These are phyloP conservation scores for Mycosphaerella arachidis DNA, from an alignment of 2,329 filamentous ascomycete genomes.

Conservation along the genomic window DNA sequence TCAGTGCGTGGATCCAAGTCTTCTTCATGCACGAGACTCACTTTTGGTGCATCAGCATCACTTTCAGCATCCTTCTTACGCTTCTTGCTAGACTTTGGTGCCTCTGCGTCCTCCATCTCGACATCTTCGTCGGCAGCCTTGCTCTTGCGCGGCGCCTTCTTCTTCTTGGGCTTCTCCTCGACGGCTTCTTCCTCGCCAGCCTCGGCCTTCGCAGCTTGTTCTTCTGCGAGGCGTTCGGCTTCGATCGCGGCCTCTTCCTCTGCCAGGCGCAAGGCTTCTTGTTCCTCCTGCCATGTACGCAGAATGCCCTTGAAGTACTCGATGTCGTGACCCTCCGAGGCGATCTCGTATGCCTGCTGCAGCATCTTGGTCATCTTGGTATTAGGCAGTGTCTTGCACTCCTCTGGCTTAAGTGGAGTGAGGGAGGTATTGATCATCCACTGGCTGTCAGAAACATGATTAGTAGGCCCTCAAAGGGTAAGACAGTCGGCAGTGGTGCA, in stretches of 20 bases:
- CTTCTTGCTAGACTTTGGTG: conserved; percentile 64
- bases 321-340: conserved; percentile 71
- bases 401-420: conserved; percentile 68
- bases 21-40: conserved; percentile 24
- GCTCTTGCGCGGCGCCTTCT: conserved; percentile 33
- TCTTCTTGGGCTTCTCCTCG: conserved; percentile 47
- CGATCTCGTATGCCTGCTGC: conserved; percentile 72
- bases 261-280: conserved; percentile 34
- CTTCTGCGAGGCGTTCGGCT: conserved; percentile 36
- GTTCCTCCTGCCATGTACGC: conserved; percentile 51
- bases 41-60: conserved; percentile 67
- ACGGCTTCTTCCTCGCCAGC: conserved; percentile 46
- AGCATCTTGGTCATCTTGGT: conserved; percentile 79
- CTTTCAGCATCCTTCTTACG: conserved; percentile 67
- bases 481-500: conserved; percentile 26
- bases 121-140: conserved; percentile 34
- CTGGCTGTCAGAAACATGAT: conserved; percentile 53
- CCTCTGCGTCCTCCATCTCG: conserved; percentile 62
- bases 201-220: conserved; percentile 41
- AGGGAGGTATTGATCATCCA: conserved; percentile 88
- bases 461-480: not conserved
- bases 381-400: conserved; percentile 61
- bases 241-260: conserved; percentile 39
- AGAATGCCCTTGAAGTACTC: conserved; percentile 80
- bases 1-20: conserved; percentile 24